Evolutionary conservation across 495 filamentous ascomycete species (phyloP), one percentile per base, ranked within the genome.

Genomic region (Delitschia confertaspora): DNA sequence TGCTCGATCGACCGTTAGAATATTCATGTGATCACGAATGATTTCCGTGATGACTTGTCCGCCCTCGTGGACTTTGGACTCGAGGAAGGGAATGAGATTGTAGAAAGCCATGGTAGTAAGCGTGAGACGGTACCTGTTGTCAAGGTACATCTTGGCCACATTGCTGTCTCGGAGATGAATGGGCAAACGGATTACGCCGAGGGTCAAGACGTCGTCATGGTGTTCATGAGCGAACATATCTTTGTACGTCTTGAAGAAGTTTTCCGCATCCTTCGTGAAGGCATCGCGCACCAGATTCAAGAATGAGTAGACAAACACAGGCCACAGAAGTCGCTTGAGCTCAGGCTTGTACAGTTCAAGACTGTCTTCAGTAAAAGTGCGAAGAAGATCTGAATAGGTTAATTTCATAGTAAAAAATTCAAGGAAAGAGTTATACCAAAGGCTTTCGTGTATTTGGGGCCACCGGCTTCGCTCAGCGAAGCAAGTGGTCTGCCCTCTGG

Each of bases 321-420:
- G 93, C 84, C 88, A 98, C 19, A 89, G 67, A 8, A 96, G 67
- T 31, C 88, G 83, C 38, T 71, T 65, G 0, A 98, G 73, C 61
- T 96, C 91, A n/a, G 85, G 84, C 82, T 88, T 95, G 72, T 95
- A 96, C 18, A 96, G 72, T 49, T 95, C 88, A 4, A 98, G 70
- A 36, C 81, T 85, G 49, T 87, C 81, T 45, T 95, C 85, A 35
- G 94, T 79, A 85, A 85, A 96, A 45, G 69, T 69, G 41, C 72
- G 78, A 39, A 93, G 67, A 20, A 89, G 62, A 39, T 76, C 73
- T 73, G 69, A 18, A 14, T 17, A 46, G 17, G 18, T 21, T 11
- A 11, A n/a, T 32, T 62, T 52, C 56, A 51, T 32, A 11, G 2
- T 2, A 34, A 7, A 6, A 3, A 24, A 22, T 14, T 24, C 8